Conservation (phyloP, 2,329 filamentous ascomycete species). For the Aspergillus amoenus region DNA sequence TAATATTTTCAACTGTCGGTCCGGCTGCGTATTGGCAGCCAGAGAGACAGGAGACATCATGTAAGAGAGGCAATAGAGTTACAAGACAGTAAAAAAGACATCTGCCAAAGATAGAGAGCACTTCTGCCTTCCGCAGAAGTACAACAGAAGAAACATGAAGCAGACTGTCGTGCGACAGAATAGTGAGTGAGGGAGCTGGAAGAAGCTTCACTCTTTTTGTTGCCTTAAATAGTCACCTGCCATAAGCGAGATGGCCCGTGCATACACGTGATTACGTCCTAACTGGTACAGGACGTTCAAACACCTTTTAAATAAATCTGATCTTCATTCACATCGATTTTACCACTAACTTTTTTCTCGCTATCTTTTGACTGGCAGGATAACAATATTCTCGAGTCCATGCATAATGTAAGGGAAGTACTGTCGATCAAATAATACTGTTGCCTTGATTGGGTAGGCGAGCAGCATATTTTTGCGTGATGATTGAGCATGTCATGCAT, state of each 20-base stretch:
- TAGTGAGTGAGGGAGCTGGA: slow-evolving; percentile 19
- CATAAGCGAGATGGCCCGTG: slow-evolving; percentile 40
- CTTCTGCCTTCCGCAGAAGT: slow-evolving; percentile 28
- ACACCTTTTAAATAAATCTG: too few relatives aligned
- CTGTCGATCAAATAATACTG: not conserved
- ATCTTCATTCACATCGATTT: too few relatives aligned
- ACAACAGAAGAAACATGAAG: slow-evolving; percentile 20
- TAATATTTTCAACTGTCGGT: slow-evolving; percentile 37
- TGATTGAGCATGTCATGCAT: not conserved
- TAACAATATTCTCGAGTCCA: not conserved
- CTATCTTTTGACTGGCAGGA: not conserved
- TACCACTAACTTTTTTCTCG: too few relatives aligned
- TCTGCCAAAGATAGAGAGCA: slow-evolving; percentile 22
- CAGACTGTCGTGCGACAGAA: slow-evolving; percentile 12
- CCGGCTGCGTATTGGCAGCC: slow-evolving; percentile 30
- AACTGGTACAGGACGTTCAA: too few relatives aligned
- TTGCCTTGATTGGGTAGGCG: not conserved
- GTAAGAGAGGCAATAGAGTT: slow-evolving; percentile 19
- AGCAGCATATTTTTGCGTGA: not conserved
- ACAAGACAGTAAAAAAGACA: slow-evolving; percentile 22
- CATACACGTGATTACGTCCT: slow-evolving; percentile 23
- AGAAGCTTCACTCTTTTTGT: slow-evolving; percentile 10
- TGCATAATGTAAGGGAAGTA: not conserved
- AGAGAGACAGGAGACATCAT: slow-evolving; percentile 36
- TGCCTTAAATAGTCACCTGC: slow-evolving; percentile 20